Percentiles rank a stretch among this genome's conserved stretches.
Conservation (phyloP, 1,284 basidiomycete genomes). For the Leccinum subspadiceum region DNA sequence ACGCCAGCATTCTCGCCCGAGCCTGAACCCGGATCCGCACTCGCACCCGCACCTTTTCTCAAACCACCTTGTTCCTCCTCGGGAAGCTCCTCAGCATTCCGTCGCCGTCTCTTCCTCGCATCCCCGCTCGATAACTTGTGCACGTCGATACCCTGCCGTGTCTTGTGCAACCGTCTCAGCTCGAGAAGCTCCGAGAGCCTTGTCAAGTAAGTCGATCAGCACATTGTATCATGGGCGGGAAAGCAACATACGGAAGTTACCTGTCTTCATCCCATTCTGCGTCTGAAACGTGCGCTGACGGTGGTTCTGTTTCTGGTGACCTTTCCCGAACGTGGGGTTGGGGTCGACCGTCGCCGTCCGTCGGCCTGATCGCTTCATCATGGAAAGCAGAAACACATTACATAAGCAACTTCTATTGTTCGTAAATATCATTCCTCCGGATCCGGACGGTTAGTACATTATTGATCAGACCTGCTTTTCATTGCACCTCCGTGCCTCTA, state of each 20-base stretch:
- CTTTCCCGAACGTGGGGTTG: slow-evolving; percentile 36
- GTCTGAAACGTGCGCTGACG: slow-evolving; percentile 17
- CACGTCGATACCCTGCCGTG: slow-evolving; percentile 83
- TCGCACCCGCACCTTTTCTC: slow-evolving; percentile 37
- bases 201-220: slow-evolving; percentile 25
- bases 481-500: too few species aligned
- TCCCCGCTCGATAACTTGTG: slow-evolving; percentile 85
- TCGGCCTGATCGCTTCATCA: slow-evolving; percentile 51
- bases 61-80: slow-evolving; percentile 53
- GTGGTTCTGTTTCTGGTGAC: slow-evolving; percentile 28
- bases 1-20: too few species aligned
- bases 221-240: background rate
- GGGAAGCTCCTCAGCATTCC: slow-evolving; percentile 50
- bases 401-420: slow-evolving; percentile 7
- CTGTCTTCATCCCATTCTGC: slow-evolving; percentile 19
- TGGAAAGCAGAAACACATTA: slow-evolving; percentile 19
- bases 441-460: too few species aligned
- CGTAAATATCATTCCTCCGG: too few species aligned
- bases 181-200: slow-evolving; percentile 82
- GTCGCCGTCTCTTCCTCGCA: slow-evolving; percentile 66
- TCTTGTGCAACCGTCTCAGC: slow-evolving; percentile 73
- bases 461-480: too few species aligned
- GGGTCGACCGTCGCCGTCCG: slow-evolving; percentile 21
- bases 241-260: slow-evolving; percentile 23
- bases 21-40: too few species aligned